Evolutionary conservation across 2,329 filamentous ascomycete genomes (phyloP).

Genomic region (Verticillium klebahnii): DNA sequence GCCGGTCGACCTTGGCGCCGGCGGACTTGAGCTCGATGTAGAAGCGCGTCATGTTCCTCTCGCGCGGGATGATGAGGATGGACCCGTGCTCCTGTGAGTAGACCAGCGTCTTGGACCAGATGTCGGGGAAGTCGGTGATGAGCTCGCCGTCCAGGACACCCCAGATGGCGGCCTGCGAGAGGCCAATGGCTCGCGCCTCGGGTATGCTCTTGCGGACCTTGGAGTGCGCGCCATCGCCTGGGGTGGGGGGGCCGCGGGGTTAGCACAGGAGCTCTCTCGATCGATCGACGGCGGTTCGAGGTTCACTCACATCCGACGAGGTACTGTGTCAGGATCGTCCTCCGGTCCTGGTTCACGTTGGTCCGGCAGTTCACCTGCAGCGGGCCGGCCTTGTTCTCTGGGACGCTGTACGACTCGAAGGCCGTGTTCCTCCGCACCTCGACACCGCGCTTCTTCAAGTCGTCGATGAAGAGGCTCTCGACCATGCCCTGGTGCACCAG

Average conservation of each 20-base stretch:
- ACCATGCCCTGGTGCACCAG: slow-evolving; percentile 71
- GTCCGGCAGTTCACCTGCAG: slow-evolving; percentile 47
- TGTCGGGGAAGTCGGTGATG: slow-evolving; percentile 68
- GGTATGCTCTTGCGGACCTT: slow-evolving; percentile 62
- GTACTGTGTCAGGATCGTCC: slow-evolving; percentile 54
- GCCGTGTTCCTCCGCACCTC: slow-evolving; percentile 59
- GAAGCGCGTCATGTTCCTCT: slow-evolving; percentile 66
- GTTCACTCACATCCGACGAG: slow-evolving; percentile 57
- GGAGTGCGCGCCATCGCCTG: slow-evolving; percentile 66
- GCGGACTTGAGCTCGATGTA: slow-evolving; percentile 52
- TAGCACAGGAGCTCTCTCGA: too few relatives aligned
- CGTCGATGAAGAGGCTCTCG: slow-evolving; percentile 65
- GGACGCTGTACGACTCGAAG: slow-evolving; percentile 54
- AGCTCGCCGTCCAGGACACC: slow-evolving; percentile 68
- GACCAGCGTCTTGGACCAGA: slow-evolving; percentile 69
- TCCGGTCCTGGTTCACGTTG: slow-evolving; percentile 46
- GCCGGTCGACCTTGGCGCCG: slow-evolving; percentile 31
- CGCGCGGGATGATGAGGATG: slow-evolving; percentile 69
- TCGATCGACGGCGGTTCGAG: neutral
- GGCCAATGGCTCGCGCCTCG: slow-evolving; percentile 48
- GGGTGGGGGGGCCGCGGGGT: too few relatives aligned
- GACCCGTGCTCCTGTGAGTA: slow-evolving; percentile 64
- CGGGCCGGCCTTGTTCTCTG: slow-evolving; percentile 36
- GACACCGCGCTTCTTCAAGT: slow-evolving; percentile 60
- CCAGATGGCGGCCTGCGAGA: slow-evolving; percentile 56